Evolutionary conservation across 2,329 filamentous ascomycete species (phyloP).

Genomic region (Fusarium palustre): DNA sequence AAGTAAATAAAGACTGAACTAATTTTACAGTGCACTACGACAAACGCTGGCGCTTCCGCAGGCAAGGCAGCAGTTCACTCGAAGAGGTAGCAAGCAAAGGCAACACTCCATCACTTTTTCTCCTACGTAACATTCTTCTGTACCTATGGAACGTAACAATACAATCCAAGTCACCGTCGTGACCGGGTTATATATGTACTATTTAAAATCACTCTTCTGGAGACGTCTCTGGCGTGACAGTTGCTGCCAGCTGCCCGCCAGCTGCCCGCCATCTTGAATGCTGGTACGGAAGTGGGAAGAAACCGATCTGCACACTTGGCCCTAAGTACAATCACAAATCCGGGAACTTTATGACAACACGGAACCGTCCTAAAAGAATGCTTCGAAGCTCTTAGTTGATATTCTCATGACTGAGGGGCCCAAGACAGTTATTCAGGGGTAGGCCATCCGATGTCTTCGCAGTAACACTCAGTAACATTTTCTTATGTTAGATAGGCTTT

Average conservation of each 20-base stretch:
- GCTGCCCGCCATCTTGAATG: neutral
- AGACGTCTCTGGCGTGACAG: constrained; percentile 2
- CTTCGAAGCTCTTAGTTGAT: neutral
- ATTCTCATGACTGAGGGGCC: neutral
- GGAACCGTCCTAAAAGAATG: neutral
- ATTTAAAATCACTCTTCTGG: neutral
- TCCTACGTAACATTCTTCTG: neutral
- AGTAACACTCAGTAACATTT: neutral
- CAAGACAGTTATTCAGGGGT: neutral
- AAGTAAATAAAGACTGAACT: neutral
- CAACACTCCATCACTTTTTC: neutral
- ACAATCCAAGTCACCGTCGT: neutral
- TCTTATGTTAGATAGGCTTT: neutral
- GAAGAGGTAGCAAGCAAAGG: constrained; percentile 20
- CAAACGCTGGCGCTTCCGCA: neutral
- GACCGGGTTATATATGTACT: neutral
- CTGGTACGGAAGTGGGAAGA: neutral
- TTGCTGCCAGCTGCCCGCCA: constrained; percentile 13
- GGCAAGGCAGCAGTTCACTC: neutral
- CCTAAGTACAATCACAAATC: neutral
- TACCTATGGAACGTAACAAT: neutral
- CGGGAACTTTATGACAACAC: neutral
- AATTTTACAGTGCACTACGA: neutral
- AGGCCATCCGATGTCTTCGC: neutral
- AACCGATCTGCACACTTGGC: neutral